Evolutionary conservation across 1,284 basidiomycete species (phyloP), one percentile per base, ranked within the genome.

Genomic region (Cryptococcus depauperatus): DNA sequence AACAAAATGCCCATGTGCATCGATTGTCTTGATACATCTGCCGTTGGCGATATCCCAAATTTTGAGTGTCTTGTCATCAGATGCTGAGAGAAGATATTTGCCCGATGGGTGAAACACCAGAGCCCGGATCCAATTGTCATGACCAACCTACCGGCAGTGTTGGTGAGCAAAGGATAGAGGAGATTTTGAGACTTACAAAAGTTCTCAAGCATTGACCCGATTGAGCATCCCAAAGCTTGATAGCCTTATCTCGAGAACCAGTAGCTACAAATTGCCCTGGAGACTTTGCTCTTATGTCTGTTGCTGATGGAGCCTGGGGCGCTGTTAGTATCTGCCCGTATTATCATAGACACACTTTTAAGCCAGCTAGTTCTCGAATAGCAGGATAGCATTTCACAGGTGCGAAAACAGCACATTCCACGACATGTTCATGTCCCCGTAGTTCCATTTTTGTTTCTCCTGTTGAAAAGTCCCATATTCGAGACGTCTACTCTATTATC

Each of bases 51-150:
- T 73, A 55, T 93, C 89, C 89, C 89, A 93, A 13, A 90, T 76
- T 8, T 85, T 80, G 59, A 92, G 80, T 8, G 86, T 88, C 71
- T 90, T 87, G 75, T 93, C 89, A 67, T 93, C 89, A 5, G 85
- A 85, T 2, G 84, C 86, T 2, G 86, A 89, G 13, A 93, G 75
- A 4, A 93, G 78, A 62, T 80, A 82, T 67, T 90, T 90, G 32
- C 89, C 89, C 6, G 79, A 79, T 0, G 86, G 86, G 66, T 89
- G 86, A 73, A 90, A 89, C 19, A 83, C 80, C 35, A 90, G 74
- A 1, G 81, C 82, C 46, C 85, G 79, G 41, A 90, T 76, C 86
- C 87, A 90, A 57, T 87, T 86, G 67, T 87, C 84, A 58, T 89
- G 85, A 3, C 82, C 83, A 33, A 76, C 72, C 81, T 83, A 38